Evolutionary conservation across 2,329 filamentous ascomycete genomes (phyloP).

Genomic region (Orbilia brochopaga): DNA sequence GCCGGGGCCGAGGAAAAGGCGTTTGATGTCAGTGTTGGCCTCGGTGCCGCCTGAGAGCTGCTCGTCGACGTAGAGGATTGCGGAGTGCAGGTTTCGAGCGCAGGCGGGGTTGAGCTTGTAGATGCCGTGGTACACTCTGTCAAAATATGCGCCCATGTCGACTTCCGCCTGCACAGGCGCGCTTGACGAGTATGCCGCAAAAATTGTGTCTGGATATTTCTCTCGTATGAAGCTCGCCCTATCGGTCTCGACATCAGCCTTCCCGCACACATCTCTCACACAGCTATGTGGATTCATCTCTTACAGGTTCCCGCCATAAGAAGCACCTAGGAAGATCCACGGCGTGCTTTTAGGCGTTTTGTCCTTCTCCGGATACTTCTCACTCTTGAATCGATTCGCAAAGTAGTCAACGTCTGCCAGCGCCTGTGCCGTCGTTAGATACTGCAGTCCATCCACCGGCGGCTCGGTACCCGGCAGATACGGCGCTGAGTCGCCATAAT

Average conservation of each 20-base stretch:
- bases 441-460: slow-evolving; percentile 58
- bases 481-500: slow-evolving; percentile 20
- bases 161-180: slow-evolving; percentile 61
- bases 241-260: slow-evolving; percentile 1
- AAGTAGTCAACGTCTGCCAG: slow-evolving; percentile 61
- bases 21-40: slow-evolving; percentile 59
- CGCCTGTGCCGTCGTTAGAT: slow-evolving; percentile 60
- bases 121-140: slow-evolving; percentile 62
- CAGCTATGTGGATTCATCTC: not conserved
- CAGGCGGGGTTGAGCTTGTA: slow-evolving; percentile 59
- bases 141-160: slow-evolving; percentile 64
- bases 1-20: slow-evolving; percentile 61
- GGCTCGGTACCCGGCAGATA: slow-evolving; percentile 56
- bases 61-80: slow-evolving; percentile 62
- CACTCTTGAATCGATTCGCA: slow-evolving; percentile 58
- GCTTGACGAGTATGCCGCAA: slow-evolving; percentile 59
- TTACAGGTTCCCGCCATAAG: slow-evolving; percentile 59
- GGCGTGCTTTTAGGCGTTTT: slow-evolving; percentile 59
- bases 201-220: slow-evolving; percentile 58
- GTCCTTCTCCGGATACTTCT: slow-evolving; percentile 56
- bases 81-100: slow-evolving; percentile 59
- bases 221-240: slow-evolving; percentile 27
- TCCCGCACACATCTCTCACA: not conserved
- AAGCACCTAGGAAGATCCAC: slow-evolving; percentile 62
- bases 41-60: slow-evolving; percentile 57